phyloP scores from a whole-genome alignment of 2,329 filamentous ascomycete species.

The Coniochaeta prunicola region DNA sequence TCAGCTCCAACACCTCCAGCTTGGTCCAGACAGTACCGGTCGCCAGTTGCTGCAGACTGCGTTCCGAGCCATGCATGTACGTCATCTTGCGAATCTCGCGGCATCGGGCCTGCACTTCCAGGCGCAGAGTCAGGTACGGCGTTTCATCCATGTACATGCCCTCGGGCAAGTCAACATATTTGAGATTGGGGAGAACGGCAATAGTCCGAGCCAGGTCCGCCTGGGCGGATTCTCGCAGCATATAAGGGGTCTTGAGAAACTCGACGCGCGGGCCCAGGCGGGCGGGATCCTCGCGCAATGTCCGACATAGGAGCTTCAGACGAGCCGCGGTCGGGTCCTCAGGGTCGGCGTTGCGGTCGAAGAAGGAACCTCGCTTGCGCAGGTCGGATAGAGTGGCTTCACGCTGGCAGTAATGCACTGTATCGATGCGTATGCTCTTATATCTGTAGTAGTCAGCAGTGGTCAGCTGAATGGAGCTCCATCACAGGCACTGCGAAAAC shows the following conservation, averaged over 20 bases:
- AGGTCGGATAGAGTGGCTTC: constrained; percentile 75
- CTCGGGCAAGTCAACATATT: constrained; percentile 85
- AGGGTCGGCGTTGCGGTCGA: constrained; percentile 70
- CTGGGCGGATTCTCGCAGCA: constrained; percentile 84
- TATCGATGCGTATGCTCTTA: constrained; percentile 83
- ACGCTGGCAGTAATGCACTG: constrained; percentile 87
- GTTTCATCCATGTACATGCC: constrained; percentile 79
- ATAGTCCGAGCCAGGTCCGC: constrained; percentile 79
- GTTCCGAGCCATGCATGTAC: constrained; percentile 72
- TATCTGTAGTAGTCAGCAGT: constrained; percentile 49
- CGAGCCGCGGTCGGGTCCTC: constrained; percentile 73
- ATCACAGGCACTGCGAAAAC: too few species aligned
- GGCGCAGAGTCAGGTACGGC: constrained; percentile 65
- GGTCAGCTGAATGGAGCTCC: constrained; percentile 5
- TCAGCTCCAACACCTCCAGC: constrained; percentile 67
- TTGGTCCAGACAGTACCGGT: constrained; percentile 59
- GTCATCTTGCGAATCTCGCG: constrained; percentile 83
- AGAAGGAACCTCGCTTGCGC: constrained; percentile 66
- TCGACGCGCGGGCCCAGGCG: constrained; percentile 62
- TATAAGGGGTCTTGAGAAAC: constrained; percentile 86
- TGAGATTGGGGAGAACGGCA: constrained; percentile 75
- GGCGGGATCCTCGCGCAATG: constrained; percentile 69
- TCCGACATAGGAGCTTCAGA: constrained; percentile 71
- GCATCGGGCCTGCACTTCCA: constrained; percentile 80
- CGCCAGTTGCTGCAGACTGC: constrained; percentile 63